phyloP scores from a whole-genome alignment of 768 basidiomycete species.

The Crepidotus variabilis region DNA sequence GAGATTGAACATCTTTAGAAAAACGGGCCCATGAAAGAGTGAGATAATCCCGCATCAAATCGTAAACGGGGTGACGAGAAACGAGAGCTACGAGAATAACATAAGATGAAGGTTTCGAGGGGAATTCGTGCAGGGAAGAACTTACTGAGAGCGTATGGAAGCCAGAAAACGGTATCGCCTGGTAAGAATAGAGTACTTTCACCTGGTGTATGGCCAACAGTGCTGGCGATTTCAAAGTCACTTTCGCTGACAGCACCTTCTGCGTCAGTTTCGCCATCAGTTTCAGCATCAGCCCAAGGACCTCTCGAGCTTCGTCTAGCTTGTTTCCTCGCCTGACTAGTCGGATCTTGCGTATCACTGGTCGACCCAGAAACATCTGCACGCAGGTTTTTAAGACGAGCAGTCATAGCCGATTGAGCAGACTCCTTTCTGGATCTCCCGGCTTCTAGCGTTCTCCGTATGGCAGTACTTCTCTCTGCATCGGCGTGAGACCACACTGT shows the following conservation, averaged over 20 bases:
- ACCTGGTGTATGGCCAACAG: slow-evolving; percentile 76
- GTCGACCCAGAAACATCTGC: slow-evolving; percentile 46
- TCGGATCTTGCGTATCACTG: slow-evolving; percentile 48
- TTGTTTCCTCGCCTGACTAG: slow-evolving; percentile 51
- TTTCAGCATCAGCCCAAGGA: slow-evolving; percentile 71
- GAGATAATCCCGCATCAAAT: slow-evolving; percentile 92
- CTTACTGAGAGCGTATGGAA: slow-evolving; percentile 89
- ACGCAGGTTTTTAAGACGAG: slow-evolving; percentile 64
- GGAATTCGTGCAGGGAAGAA: slow-evolving; percentile 13
- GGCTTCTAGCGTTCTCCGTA: slow-evolving; percentile 78
- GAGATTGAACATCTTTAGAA: slow-evolving; percentile 90
- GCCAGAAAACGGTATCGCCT: slow-evolving; percentile 90
- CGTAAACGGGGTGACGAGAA: slow-evolving; percentile 91
- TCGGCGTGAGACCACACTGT: slow-evolving; percentile 97
- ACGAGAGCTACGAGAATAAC: slow-evolving; percentile 60
- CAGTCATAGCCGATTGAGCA: slow-evolving; percentile 65
- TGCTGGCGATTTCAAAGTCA: slow-evolving; percentile 81
- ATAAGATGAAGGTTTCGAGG: slow-evolving; percentile 10
- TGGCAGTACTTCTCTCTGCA: slow-evolving; percentile 78
- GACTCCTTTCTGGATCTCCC: slow-evolving; percentile 77
- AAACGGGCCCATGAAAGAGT: slow-evolving; percentile 95
- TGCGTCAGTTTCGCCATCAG: slow-evolving; percentile 73
- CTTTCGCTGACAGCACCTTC: slow-evolving; percentile 81
- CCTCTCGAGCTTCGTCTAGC: slow-evolving; percentile 59
- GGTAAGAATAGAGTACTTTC: slow-evolving; percentile 88